Conservation (phyloP, 202 grass and related monocot genomes). For the Carex sylvatica region DNA sequence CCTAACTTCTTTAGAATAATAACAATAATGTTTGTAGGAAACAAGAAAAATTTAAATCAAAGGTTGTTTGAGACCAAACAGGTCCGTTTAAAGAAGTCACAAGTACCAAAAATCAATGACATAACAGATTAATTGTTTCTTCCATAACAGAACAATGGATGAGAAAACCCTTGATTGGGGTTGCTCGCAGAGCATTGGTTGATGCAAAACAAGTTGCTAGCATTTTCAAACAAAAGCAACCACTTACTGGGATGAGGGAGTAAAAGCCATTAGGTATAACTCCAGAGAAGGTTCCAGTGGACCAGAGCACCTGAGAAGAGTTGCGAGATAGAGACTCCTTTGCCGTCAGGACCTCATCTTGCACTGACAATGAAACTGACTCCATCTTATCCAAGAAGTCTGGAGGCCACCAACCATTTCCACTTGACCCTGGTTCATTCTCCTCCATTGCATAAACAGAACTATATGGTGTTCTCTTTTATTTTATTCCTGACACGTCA, state of each 20-base stretch:
- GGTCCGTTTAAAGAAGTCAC: not conserved
- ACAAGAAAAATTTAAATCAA: conserved; percentile 1
- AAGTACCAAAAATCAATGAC: not conserved
- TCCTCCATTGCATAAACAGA: conserved; percentile 72
- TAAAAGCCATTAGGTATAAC: conserved; percentile 96
- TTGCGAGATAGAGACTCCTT: conserved; percentile 57
- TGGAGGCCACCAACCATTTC: conserved; percentile 75
- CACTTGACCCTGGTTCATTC: conserved; percentile 56
- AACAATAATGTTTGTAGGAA: not conserved
- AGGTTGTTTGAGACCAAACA: not conserved
- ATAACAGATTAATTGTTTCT: not conserved
- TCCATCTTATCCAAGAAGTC: conserved; percentile 78
- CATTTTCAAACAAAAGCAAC: conserved; percentile 7
- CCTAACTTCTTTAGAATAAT: not conserved
- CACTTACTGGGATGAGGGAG: conserved; percentile 90
- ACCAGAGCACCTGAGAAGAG: conserved; percentile 95
- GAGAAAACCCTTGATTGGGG: not conserved
- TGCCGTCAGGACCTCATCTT: conserved; percentile 45
- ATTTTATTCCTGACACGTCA: conserved; percentile 36
- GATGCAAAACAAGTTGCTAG: conserved; percentile 23
- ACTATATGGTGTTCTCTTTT: not conserved
- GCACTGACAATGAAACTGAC: conserved; percentile 62
- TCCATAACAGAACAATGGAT: not conserved
- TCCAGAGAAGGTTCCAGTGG: conserved; percentile 71
- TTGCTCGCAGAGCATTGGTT: not conserved